These are phyloP conservation scores for Chalciporus piperatus DNA, from an alignment of 768 basidiomycete species.

Conservation along the genomic window DNA sequence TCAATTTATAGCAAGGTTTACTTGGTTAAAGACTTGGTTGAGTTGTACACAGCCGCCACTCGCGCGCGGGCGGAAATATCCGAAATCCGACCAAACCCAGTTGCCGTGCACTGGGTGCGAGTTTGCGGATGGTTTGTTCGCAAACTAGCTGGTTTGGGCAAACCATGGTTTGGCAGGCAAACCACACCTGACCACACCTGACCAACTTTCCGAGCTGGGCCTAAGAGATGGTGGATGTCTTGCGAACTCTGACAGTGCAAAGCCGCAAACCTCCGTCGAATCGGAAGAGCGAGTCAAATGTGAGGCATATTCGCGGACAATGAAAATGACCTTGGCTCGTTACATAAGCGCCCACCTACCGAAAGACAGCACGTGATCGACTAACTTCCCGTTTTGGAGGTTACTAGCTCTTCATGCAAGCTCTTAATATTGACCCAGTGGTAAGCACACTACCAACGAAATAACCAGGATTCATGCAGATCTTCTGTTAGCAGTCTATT, in stretches of 20 bases:
- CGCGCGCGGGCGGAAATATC: too few species aligned
- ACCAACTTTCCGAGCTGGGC: too few species aligned
- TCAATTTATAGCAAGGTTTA: too few species aligned
- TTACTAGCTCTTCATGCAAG: neutral
- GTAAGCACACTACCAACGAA: constrained; percentile 7
- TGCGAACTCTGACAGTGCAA: neutral
- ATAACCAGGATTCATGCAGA: constrained; percentile 4
- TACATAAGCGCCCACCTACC: constrained; percentile 4
- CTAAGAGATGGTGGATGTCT: neutral
- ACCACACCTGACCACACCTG: too few species aligned
- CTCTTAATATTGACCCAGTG: neutral
- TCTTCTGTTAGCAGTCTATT: neutral
- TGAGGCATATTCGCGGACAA: constrained; percentile 22
- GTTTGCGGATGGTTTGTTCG: too few species aligned
- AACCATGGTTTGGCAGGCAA: too few species aligned
- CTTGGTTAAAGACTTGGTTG: too few species aligned
- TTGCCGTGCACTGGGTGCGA: too few species aligned
- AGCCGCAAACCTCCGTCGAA: neutral
- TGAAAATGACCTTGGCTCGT: neutral
- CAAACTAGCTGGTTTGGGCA: too few species aligned
- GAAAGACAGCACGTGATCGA: constrained; percentile 14
- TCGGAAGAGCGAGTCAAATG: constrained; percentile 5
- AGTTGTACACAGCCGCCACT: too few species aligned
- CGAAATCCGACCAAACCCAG: too few species aligned
- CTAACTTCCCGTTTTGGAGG: constrained; percentile 6